Base-by-base conservation (phyloP, 129 eudicot genomes). In the Flaveria ramosissima region DNA sequence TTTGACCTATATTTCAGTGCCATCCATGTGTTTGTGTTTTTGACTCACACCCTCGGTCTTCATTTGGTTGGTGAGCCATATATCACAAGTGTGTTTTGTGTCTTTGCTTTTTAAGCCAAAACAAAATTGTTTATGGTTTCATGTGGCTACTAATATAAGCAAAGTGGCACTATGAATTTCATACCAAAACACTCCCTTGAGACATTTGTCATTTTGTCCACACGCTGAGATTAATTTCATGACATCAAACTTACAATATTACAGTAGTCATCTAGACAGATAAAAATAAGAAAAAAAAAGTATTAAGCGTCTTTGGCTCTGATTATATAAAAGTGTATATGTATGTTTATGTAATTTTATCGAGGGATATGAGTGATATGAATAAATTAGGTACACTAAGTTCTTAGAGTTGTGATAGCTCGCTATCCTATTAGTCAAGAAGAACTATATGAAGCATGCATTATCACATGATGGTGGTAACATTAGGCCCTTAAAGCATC, bases 21-120 rank as follows among this genome's bases (percentile, higher is more conserved):
- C 73, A n/a, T 46, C 74, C 83, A 79, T 71, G 83, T 79, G 77
- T 78, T 71, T 63, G 71, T 72, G 78, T 79, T 48, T 72, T 79
- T 72, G 47, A 62, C 76, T 78, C 68, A 39, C 6, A 68, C 67
- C 21, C 55, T 76, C 81, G 64, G 9, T 23, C 30, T 26, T 69
- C 30, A 12, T 67, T 23, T 21, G n/a, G 24, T 19, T 77, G 39
- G 36, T 32, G 39, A 2, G 9, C 48, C 57, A 66, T 1, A 50
- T 6, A 41, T 2, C 47, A 52, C 45, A 21, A 0, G 13, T 77
- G 48, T 61, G 62, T 75, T 75, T 75, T 57, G 23, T 75, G 81
- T 68, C 45, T 51, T 21, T 67, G 53, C 57, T 68, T 77, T 13
- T 42, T 41, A 15, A 6, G 47, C 57, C 24, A 52, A 27, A 27